These are phyloP conservation scores for Gillenia trifoliata DNA, from an alignment of 306 rosid genomes.

Conservation along the genomic window DNA sequence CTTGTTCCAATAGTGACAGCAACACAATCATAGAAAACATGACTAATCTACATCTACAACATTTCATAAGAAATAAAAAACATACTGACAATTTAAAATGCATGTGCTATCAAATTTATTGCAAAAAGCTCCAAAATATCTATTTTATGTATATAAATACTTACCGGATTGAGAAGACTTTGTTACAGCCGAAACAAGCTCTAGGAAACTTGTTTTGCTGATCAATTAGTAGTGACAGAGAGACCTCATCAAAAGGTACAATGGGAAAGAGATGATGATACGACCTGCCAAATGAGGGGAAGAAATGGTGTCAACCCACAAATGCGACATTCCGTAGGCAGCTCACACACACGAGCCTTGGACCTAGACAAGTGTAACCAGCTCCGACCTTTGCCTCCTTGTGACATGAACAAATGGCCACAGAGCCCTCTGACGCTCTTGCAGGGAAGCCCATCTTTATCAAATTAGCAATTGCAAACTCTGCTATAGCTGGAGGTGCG, in stretches of 20 bases:
- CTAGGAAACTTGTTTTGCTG: conserved; percentile 37
- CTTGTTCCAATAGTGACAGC: background rate
- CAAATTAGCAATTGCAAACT: conserved; percentile 79
- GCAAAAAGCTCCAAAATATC: background rate
- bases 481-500: conserved; percentile 99
- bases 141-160: conserved; percentile 15
- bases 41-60: background rate
- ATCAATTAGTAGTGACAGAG: no score
- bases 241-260: conserved; percentile 81
- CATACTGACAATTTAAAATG: no score
- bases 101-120: background rate
- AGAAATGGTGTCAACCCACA: conserved; percentile 95
- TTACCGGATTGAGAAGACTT: conserved; percentile 61
- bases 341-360: conserved; percentile 92
- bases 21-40: background rate
- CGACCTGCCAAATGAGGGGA: conserved; percentile 99
- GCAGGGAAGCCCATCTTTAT: conserved; percentile 99
- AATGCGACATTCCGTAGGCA: conserved; percentile 86
- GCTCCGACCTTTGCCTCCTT: conserved; percentile 87
- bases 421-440: conserved; percentile 94
- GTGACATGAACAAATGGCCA: conserved; percentile 93
- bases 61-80: background rate
- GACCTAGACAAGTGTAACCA: conserved; percentile 92
- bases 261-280: conserved; percentile 92
- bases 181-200: conserved; percentile 86